Evolutionary conservation across 2,329 filamentous ascomycete species (phyloP).

Genomic region (Clonostachys sp.): DNA sequence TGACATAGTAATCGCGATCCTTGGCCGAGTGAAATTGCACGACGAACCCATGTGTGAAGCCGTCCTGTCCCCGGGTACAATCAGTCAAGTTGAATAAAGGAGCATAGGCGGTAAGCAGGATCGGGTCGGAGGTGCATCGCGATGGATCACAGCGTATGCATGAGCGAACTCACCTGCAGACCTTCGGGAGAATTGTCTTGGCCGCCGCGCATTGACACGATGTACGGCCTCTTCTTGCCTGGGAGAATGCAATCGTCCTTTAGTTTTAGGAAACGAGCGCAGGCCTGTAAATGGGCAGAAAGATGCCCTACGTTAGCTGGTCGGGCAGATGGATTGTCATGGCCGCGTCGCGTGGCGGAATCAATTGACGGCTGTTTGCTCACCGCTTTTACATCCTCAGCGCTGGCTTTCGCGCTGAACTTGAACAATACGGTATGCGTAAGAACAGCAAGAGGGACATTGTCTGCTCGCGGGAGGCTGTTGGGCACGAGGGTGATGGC

Average conservation of each 20-base stretch:
- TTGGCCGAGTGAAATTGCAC: slow-evolving; percentile 58
- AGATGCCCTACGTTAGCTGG: too few species aligned
- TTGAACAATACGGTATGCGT: slow-evolving; percentile 66
- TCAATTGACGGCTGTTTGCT: slow-evolving; percentile 13
- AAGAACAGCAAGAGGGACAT: slow-evolving; percentile 21
- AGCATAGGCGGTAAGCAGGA: too few species aligned
- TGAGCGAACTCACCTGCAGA: slow-evolving; percentile 38
- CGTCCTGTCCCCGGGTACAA: slow-evolving; percentile 34
- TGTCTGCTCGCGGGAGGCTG: too few species aligned
- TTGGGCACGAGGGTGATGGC: too few species aligned
- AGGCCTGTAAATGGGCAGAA: slow-evolving; percentile 5
- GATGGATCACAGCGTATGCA: background rate
- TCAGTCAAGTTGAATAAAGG: background rate
- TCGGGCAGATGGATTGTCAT: too few species aligned
- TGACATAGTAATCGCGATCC: slow-evolving; percentile 66
- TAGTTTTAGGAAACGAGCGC: slow-evolving; percentile 36
- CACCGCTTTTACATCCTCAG: slow-evolving; percentile 52
- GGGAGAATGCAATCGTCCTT: slow-evolving; percentile 59
- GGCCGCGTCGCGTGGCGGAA: too few species aligned
- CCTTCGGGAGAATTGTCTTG: slow-evolving; percentile 59
- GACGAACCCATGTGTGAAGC: slow-evolving; percentile 66
- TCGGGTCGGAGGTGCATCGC: too few species aligned
- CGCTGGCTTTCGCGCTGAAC: slow-evolving; percentile 48
- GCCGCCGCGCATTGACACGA: slow-evolving; percentile 54
- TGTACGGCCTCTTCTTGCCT: slow-evolving; percentile 51